These are phyloP conservation scores for Corylus heterophylla DNA, from an alignment of 306 rosid species.

Conservation along the genomic window DNA sequence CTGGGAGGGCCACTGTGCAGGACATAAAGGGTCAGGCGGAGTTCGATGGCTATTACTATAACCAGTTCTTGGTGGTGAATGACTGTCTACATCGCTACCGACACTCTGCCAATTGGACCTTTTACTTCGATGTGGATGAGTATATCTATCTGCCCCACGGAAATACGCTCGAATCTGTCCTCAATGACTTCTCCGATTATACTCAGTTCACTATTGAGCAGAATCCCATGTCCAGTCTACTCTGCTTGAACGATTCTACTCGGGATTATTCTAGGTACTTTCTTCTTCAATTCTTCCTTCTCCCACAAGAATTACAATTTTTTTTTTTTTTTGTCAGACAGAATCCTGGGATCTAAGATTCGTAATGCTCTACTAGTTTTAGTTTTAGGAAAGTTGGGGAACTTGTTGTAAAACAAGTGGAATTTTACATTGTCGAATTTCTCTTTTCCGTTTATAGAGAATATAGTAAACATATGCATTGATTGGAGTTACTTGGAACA, in stretches of 20 bases:
- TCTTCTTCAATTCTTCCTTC: background rate
- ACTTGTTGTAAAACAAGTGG: background rate
- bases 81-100: constrained; percentile 42
- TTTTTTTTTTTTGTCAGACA: background rate
- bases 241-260: constrained; percentile 37
- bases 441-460: too few species aligned
- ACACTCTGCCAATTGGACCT: constrained; percentile 40
- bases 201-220: constrained; percentile 46
- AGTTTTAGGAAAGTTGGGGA: background rate
- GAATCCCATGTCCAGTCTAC: constrained; percentile 43
- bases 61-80: constrained; percentile 46
- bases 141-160: constrained; percentile 39
- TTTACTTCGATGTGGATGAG: constrained; percentile 48
- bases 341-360: background rate
- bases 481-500: background rate
- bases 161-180: constrained; percentile 30
- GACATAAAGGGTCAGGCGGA: constrained; percentile 39
- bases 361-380: background rate
- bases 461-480: background rate
- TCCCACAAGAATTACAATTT: too few species aligned
- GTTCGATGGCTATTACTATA: constrained; percentile 43
- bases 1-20: constrained; percentile 37
- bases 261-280: constrained; percentile 29
- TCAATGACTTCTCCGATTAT: constrained; percentile 29
- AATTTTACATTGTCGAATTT: too few species aligned